Base-by-base conservation (phyloP, 2,329 filamentous ascomycete species). In the Diaporthe citrichinensis region DNA sequence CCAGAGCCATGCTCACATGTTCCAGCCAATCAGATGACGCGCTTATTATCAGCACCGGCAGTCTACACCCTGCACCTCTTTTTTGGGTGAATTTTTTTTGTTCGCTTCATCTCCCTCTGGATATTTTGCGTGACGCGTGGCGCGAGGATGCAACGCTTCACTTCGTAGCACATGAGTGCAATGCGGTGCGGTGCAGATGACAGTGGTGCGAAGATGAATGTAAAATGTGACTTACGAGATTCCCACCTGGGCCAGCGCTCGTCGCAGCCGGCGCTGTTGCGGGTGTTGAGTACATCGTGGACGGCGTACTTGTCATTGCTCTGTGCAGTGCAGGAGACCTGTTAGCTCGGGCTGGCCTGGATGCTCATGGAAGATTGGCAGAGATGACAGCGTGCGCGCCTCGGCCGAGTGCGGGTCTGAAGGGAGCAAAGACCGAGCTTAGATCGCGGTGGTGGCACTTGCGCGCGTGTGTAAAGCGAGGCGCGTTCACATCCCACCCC, bases 191-290 rank as follows among this genome's bases (percentile, higher is more conserved):
- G 8, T 34, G 65, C 34, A 28, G 28, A 6, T 53, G 65, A 53
- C 7, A 15, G 34, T 25, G 31, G 25, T 55, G 49, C n/a, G 12
- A 71, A 71, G 31, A 59, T 3, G 71, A 61, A 62, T 39, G 41
- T 6, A 39, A 69, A 75, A 51, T 53, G 57, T 59, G 51, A 78
- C 86, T 82, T 80, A 87, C 86, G 82, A 86, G 79, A 73, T 83
- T 86, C 34, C 84, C 84, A 49, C 78, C 78, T 14, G 79, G 78
- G 36, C 81, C 83, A 73, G 82, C 82, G 71, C 84, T 84, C 15
- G 84, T 86, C 44, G 84, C 85, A 36, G 86, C 85, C 41, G 83
- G 85, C 41, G 86, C 86, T 25, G 82, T 81, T 36, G 80, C 77
- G 15, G 81, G 77, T 34, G 41, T 71, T 14, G 76, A 76, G 46